These are phyloP conservation scores for Imleria badia DNA, from an alignment of 768 basidiomycete species.

Conservation along the genomic window DNA sequence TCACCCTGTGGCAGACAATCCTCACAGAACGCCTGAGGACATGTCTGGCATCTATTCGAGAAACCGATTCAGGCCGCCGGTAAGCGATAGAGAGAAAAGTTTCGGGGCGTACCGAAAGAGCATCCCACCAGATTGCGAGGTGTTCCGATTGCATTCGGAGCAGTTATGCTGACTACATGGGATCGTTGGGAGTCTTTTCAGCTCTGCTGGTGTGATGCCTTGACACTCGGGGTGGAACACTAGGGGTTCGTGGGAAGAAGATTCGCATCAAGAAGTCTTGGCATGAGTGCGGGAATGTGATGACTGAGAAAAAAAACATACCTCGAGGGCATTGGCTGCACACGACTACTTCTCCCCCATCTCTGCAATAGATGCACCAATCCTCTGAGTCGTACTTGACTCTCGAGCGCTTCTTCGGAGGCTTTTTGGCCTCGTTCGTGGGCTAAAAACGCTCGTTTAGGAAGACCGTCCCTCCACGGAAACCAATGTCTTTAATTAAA, in stretches of 20 bases:
- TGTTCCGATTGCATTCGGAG: conserved; percentile 41
- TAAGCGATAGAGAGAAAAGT: background rate
- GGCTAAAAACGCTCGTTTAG: conserved; percentile 16
- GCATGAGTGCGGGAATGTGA: conserved; percentile 1
- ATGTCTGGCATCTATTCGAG: conserved; percentile 51
- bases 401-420: conserved; percentile 33
- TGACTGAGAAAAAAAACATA: conserved; percentile 21
- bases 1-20: conserved; percentile 56
- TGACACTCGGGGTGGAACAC: conserved; percentile 56
- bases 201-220: conserved; percentile 35
- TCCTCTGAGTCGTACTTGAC: conserved; percentile 52
- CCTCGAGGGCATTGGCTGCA: conserved; percentile 57
- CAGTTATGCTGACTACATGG: conserved; percentile 55
- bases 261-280: background rate
- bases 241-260: conserved; percentile 19
- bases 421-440: conserved; percentile 8
- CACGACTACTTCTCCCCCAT: conserved; percentile 53
- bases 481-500: conserved; percentile 16
- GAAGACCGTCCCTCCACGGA: background rate
- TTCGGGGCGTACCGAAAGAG: conserved; percentile 46
- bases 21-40: conserved; percentile 59
- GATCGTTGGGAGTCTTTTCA: conserved; percentile 26
- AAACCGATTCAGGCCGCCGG: background rate
- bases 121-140: conserved; percentile 53
- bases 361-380: conserved; percentile 57